Evolutionary conservation across 2,329 filamentous ascomycete species (phyloP).

Genomic region (Rhynchosporium graminicola): DNA sequence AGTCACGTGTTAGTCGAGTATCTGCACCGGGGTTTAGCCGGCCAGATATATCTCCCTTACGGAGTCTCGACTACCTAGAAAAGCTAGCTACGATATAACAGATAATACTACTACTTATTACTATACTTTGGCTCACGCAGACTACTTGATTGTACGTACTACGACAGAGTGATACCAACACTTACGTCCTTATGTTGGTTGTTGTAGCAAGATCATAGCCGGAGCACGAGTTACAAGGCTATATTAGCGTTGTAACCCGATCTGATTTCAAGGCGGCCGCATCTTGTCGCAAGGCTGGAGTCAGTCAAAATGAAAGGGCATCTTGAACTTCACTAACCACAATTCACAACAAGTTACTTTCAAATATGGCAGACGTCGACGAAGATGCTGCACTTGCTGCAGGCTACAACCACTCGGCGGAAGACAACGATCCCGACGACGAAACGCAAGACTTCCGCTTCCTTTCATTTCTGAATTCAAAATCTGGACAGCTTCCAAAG

Average conservation of each 20-base stretch:
- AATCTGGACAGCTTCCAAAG: constrained; percentile 67
- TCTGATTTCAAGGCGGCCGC: neutral
- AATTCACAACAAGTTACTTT: neutral
- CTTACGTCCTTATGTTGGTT: no score
- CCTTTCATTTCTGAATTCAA: constrained; percentile 55
- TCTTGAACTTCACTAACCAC: neutral
- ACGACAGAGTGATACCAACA: no score
- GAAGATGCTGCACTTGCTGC: constrained; percentile 40
- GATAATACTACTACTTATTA: no score
- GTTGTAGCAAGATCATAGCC: no score
- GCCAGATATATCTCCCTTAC: no score
- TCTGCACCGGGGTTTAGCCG: no score
- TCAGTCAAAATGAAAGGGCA: constrained; percentile 13
- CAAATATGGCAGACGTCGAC: constrained; percentile 37
- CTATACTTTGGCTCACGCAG: no score
- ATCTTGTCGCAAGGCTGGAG: constrained; percentile 27
- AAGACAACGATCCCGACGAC: constrained; percentile 69
- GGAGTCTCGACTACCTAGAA: no score
- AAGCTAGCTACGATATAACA: no score
- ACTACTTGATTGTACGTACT: no score
- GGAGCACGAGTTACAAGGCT: neutral
- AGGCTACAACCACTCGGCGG: constrained; percentile 33
- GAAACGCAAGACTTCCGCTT: constrained; percentile 87
- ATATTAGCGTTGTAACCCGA: neutral
- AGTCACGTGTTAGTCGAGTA: no score